Base-by-base conservation (phyloP, 2,329 filamentous ascomycete species). In the Penicillium psychrosexuale region DNA sequence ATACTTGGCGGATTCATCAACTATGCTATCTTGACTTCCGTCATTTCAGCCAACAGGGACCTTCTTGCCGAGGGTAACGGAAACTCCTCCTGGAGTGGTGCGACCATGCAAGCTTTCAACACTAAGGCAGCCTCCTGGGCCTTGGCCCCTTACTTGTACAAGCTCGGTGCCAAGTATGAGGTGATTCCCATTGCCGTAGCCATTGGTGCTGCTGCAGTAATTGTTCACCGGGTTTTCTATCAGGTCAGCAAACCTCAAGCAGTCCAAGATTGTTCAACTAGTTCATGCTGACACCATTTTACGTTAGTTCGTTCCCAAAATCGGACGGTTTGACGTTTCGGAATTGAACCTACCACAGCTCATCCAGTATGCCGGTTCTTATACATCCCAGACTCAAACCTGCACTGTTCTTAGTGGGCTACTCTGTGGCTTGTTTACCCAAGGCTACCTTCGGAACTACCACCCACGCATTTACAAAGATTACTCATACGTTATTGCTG, bases 21-120 rank as follows among this genome's bases (percentile, higher is more conserved):
- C 69, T 84, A 82, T 52, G 79, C 74, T 9, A 75, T 84, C 45
- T 83, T 84, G 81, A 78, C 76, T n/a, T 77, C 76, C 13, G 82
- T 84, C 33, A 78, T 84, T 0, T 73, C 61, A 3, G 69, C 68
- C 33, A 78, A 83, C 51, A 74, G 75, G 15, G 78, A 75, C 0
- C 69, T 83, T 1, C 76, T 84, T 1, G 60, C 66, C 2, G 65
- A 77, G 37, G 69, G 70, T 7, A 70, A 80, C 47, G 81, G 81
- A n/a, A 77, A 79, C 61, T 69, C 69, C 13, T 74, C 77, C 6
- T 84, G 81, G 81, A 82, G 78, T 44, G 81, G 81, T 15, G 77
- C 80, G 0, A 76, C 69, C 0, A 69, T 83, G 22, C 81, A 84
- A 60, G 60, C 62, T 4, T 66, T 67, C 51, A 74, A 74, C 52